Percentiles rank a stretch among this genome's conserved stretches.
These are phyloP conservation scores for Detonula confervacea DNA, from an alignment of 352 stramenopile genomes.

Conservation along the genomic window DNA sequence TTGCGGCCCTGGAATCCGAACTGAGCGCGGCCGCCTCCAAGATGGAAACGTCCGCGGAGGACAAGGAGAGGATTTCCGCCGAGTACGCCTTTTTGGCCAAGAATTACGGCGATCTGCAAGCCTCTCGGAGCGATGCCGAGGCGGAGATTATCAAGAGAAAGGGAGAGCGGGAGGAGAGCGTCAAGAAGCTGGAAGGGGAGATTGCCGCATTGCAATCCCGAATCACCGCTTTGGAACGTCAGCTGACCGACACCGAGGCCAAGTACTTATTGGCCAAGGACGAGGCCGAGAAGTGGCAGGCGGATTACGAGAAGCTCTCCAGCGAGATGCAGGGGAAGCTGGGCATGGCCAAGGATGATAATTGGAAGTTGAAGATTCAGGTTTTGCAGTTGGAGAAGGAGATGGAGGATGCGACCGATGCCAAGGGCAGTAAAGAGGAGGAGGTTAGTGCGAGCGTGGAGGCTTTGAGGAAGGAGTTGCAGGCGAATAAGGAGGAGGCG, in stretches of 20 bases:
- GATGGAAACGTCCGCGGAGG: constrained; percentile 33
- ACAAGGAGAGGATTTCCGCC: constrained; percentile 50
- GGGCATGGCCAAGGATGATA: not conserved
- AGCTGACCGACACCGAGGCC: not conserved
- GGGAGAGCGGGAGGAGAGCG: not conserved
- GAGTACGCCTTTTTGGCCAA: constrained; percentile 55
- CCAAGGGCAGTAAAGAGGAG: constrained; percentile 18
- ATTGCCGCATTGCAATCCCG: constrained; percentile 20
- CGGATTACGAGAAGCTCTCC: constrained; percentile 7
- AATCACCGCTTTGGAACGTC: constrained; percentile 9
- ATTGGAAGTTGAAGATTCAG: constrained; percentile 8
- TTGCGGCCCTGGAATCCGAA: constrained; percentile 37
- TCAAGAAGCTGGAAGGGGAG: constrained; percentile 21
- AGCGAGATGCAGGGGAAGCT: not conserved
- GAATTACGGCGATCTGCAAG: constrained; percentile 51
- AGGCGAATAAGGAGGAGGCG: constrained; percentile 24
- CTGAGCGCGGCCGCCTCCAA: not conserved
- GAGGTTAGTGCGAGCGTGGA: constrained; percentile 44
- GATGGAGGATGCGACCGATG: constrained; percentile 1
- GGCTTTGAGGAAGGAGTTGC: constrained; percentile 42
- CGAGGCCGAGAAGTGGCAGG: constrained; percentile 6
- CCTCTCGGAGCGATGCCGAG: no score
- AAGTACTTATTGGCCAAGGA: not conserved
- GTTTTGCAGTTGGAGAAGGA: not conserved
- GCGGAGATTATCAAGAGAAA: no score